Conservation (phyloP, 306 rosid genomes). For the Gillenia trifoliata region DNA sequence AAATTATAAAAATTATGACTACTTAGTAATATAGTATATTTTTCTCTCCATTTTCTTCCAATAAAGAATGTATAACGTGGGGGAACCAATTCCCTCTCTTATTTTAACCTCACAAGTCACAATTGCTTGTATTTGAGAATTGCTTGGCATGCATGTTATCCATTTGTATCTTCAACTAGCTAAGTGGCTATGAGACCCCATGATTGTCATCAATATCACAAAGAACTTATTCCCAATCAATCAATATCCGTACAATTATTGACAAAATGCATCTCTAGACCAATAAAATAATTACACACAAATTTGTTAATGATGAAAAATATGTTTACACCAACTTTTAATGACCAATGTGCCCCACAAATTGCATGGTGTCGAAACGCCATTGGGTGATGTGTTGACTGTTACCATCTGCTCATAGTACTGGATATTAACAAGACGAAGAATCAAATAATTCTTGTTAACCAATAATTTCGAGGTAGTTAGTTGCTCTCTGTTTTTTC, state of each 20-base stretch:
- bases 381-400: neutral
- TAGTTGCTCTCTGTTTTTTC: conserved; percentile 2
- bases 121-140: conserved; percentile 21
- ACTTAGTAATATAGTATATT: neutral
- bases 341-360: neutral
- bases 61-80: conserved; percentile 14
- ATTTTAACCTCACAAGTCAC: conserved; percentile 23
- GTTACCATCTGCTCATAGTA: neutral
- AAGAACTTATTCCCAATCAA: conserved; percentile 41
- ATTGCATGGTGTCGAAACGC: neutral
- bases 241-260: neutral
- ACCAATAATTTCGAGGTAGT: conserved; percentile 21
- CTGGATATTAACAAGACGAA: conserved; percentile 5
- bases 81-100: conserved; percentile 34
- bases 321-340: neutral
- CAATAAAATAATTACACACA: neutral
- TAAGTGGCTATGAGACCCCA: conserved; percentile 21
- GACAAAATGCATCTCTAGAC: neutral
- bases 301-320: neutral
- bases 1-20: no score
- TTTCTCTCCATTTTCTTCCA: conserved; percentile 11
- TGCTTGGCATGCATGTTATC: conserved; percentile 29
- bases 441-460: conserved; percentile 21
- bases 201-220: neutral
- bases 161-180: conserved; percentile 28